Conservation (phyloP, 495 filamentous ascomycete species). For the Cairneyella variabilis region DNA sequence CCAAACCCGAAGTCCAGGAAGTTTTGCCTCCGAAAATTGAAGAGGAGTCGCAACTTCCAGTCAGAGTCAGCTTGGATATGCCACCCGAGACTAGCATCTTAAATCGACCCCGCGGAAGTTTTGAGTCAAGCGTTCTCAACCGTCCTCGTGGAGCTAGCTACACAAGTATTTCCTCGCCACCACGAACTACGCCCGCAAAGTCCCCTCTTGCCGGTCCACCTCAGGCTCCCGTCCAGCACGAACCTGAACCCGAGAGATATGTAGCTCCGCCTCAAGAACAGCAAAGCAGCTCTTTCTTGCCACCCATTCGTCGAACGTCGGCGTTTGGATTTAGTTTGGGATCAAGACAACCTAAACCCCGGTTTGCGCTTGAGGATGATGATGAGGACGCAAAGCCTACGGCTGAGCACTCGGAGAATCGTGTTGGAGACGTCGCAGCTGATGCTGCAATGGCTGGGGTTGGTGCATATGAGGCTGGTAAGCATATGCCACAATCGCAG, state of each 20-base stretch:
- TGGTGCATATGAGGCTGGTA: too few species aligned
- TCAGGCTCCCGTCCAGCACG: too few species aligned
- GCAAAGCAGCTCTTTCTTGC: constrained; percentile 37
- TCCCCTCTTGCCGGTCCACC: too few species aligned
- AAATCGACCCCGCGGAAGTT: constrained; percentile 14
- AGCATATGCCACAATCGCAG: not conserved
- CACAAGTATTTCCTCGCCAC: too few species aligned
- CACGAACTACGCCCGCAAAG: too few species aligned
- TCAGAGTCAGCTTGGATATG: too few species aligned
- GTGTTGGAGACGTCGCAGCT: not conserved
- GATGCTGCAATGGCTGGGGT: too few species aligned
- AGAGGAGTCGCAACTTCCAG: not conserved
- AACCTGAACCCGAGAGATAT: too few species aligned
- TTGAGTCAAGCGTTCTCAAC: too few species aligned
- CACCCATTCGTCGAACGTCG: constrained; percentile 49
- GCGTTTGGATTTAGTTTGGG: constrained; percentile 40
- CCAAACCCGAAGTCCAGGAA: too few species aligned
- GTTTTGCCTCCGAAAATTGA: too few species aligned
- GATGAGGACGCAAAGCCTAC: constrained; percentile 16
- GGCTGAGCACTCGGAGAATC: constrained; percentile 1
- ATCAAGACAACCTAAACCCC: constrained; percentile 24
- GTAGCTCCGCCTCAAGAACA: not conserved
- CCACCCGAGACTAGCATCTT: constrained; percentile 12
- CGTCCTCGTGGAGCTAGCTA: too few species aligned
- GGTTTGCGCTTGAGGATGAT: constrained; percentile 24